Base-by-base conservation (phyloP, 2,329 filamentous ascomycete species). In the Aspergillus aculeatinus region DNA sequence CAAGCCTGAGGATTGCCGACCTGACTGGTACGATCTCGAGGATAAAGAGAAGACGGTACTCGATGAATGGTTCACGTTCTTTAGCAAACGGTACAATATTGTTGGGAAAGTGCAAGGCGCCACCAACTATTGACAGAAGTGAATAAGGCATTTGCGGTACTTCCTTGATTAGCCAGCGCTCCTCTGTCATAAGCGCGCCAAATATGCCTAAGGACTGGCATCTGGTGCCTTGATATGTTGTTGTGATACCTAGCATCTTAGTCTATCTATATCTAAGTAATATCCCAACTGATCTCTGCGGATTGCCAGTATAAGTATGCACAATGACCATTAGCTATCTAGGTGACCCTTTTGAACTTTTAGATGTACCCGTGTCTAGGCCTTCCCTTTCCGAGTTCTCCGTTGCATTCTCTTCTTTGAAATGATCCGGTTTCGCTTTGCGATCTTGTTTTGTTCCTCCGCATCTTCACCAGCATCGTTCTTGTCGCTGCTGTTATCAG, bases 61-160 rank as follows among this genome's bases (percentile, higher is more conserved):
- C 62, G 85, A 94, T 57, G 95, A 99, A 76, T 99, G 95, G 95
- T 87, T 89, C 64, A 96, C 90, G 2, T 99, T 96, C 79, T 99
- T 99, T 78, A 91, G 89, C 67, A 99, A 98, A 81, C 85, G 95
- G 60, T 99, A 99, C 80, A 98, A 96, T 70, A 85, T 98, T 56
- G 78, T 81, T 47, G 79, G 79, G 48, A 79, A 79, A 69, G 77
- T 81, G 9, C 66, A 75, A 64, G 75, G 71, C 52, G 75, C 75
- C 19, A 72, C 68, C 48, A 78, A 77, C 63, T 70, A 69, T 49
- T 76, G 61, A 67, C 51, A 9, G n/a, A 42, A 33, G 14, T 11
- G 19, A 12, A 59, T 58, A 35, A 14, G 39, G 23, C 35, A 29
- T 48, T 35, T 35, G 39, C 31, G 35, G 49, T 42, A 27, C 29